These are phyloP conservation scores for Herpotrichia juniperi DNA, from an alignment of 2,329 filamentous ascomycete species.

Conservation along the genomic window DNA sequence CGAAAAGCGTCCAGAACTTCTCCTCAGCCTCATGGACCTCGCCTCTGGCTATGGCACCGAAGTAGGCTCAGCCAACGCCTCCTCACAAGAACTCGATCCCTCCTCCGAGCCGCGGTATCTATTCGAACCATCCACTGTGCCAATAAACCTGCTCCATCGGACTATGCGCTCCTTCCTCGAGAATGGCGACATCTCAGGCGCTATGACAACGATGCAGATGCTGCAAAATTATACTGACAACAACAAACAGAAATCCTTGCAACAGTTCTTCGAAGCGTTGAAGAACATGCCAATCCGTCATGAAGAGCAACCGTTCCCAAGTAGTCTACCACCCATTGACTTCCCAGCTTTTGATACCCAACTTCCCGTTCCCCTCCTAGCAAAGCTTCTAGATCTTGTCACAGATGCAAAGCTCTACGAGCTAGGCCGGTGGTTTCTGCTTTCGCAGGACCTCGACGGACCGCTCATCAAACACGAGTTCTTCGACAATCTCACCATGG, in stretches of 20 bases:
- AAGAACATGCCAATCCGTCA: slow-evolving; percentile 21
- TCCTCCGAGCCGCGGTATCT: slow-evolving; percentile 45
- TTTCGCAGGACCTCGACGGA: slow-evolving; percentile 59
- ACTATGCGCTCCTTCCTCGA: slow-evolving; percentile 48
- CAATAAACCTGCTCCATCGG: slow-evolving; percentile 51
- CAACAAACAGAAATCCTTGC: slow-evolving; percentile 51
- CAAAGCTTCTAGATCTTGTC: slow-evolving; percentile 57
- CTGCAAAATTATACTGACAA: slow-evolving; percentile 51
- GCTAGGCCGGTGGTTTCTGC: slow-evolving; percentile 61
- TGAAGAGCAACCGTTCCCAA: slow-evolving; percentile 33
- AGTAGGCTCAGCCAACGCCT: slow-evolving; percentile 42
- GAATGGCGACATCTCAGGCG: slow-evolving; percentile 45
- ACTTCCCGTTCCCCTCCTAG: slow-evolving; percentile 56
- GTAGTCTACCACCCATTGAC: slow-evolving; percentile 42
- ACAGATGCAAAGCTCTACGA: slow-evolving; percentile 54
- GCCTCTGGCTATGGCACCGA: slow-evolving; percentile 50
- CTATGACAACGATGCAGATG: slow-evolving; percentile 43
- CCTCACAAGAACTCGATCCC: slow-evolving; percentile 22
- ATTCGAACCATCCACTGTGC: slow-evolving; percentile 50
- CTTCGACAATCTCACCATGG: slow-evolving; percentile 56
- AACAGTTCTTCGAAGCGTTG: slow-evolving; percentile 48
- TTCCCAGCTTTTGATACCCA: slow-evolving; percentile 53
- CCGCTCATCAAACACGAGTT: slow-evolving; percentile 55
- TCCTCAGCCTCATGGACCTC: slow-evolving; percentile 49
- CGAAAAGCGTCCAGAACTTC: slow-evolving; percentile 51